phyloP scores from a whole-genome alignment of 164 flowering plant species.

The Berberis thunbergii region DNA sequence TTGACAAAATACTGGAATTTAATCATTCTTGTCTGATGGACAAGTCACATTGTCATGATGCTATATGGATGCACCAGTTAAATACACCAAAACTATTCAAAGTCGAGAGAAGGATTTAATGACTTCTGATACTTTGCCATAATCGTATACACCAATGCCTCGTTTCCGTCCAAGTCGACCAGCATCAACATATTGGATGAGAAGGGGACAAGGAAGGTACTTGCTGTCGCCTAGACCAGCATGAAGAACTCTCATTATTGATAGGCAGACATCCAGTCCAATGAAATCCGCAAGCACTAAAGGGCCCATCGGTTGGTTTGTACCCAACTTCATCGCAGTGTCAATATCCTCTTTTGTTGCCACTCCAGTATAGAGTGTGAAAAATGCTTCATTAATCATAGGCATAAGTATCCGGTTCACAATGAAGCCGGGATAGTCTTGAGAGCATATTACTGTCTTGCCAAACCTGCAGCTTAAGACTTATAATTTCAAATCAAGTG shows the following conservation, averaged over 20 bases:
- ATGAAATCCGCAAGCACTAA: slow-evolving; percentile 92
- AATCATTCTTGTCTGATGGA: not conserved
- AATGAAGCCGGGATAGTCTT: slow-evolving; percentile 82
- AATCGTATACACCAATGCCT: slow-evolving; percentile 77
- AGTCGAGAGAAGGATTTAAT: slow-evolving; percentile 29
- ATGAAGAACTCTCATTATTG: slow-evolving; percentile 85
- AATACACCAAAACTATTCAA: slow-evolving; percentile 12
- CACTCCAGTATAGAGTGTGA: slow-evolving; percentile 74
- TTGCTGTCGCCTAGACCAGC: slow-evolving; percentile 73
- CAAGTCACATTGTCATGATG: not conserved
- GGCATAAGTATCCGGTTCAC: slow-evolving; percentile 93
- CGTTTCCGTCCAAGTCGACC: slow-evolving; percentile 81
- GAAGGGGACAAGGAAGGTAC: slow-evolving; percentile 88
- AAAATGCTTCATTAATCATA: slow-evolving; percentile 94
- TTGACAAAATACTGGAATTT: not conserved
- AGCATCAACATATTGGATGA: slow-evolving; percentile 91
- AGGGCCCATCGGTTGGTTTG: slow-evolving; percentile 99
- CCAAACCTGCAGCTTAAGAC: slow-evolving; percentile 51
- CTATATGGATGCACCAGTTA: not conserved
- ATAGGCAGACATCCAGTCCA: slow-evolving; percentile 81
- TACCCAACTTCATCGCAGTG: slow-evolving; percentile 87
- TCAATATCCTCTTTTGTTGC: slow-evolving; percentile 96
- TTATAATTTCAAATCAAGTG: not conserved
- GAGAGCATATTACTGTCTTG: slow-evolving; percentile 75
- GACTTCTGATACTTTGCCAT: slow-evolving; percentile 25